These are phyloP conservation scores for Mucor saturninus DNA, from an alignment of 371 early-diverging fungal species.

Conservation along the genomic window DNA sequence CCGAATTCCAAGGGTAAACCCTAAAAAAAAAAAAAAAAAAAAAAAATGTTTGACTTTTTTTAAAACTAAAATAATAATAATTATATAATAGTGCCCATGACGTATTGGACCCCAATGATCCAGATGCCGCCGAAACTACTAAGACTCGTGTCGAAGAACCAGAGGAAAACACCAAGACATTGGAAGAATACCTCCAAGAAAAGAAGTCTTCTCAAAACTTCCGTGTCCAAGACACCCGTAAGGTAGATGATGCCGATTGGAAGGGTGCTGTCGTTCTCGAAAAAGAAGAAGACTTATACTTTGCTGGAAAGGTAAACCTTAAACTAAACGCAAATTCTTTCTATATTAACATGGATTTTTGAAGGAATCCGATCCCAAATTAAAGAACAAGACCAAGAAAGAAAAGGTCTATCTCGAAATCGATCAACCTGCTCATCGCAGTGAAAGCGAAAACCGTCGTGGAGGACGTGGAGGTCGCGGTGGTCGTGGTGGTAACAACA, in stretches of 20 bases:
- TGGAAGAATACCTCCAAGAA: slow-evolving; percentile 75
- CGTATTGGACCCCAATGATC: slow-evolving; percentile 39
- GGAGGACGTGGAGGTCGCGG: slow-evolving; percentile 34
- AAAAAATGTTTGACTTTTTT: not conserved
- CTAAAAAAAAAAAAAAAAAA: slow-evolving; percentile 11
- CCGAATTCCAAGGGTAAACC: slow-evolving; percentile 45
- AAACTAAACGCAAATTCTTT: slow-evolving; percentile 23
- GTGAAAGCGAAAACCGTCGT: slow-evolving; percentile 33
- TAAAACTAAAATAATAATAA: too few relatives aligned
- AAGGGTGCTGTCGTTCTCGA: slow-evolving; percentile 70
- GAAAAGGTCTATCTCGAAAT: slow-evolving; percentile 40
- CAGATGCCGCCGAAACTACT: slow-evolving; percentile 46
- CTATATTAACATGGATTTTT: slow-evolving; percentile 6
- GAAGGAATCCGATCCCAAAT: slow-evolving; percentile 27
- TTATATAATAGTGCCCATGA: slow-evolving; percentile 35
- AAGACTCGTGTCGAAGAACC: slow-evolving; percentile 51
- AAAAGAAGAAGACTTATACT: slow-evolving; percentile 65
- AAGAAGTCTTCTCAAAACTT: slow-evolving; percentile 37
- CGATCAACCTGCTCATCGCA: slow-evolving; percentile 44
- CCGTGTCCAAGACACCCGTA: slow-evolving; percentile 47
- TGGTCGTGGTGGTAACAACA: slow-evolving; percentile 25
- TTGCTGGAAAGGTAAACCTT: slow-evolving; percentile 63
- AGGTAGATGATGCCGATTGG: slow-evolving; percentile 84
- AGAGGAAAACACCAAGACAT: slow-evolving; percentile 75
- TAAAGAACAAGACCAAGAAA: slow-evolving; percentile 41